Base-by-base conservation (phyloP, 176 grass and related monocot species). In the Chrysopogon serrulatus region DNA sequence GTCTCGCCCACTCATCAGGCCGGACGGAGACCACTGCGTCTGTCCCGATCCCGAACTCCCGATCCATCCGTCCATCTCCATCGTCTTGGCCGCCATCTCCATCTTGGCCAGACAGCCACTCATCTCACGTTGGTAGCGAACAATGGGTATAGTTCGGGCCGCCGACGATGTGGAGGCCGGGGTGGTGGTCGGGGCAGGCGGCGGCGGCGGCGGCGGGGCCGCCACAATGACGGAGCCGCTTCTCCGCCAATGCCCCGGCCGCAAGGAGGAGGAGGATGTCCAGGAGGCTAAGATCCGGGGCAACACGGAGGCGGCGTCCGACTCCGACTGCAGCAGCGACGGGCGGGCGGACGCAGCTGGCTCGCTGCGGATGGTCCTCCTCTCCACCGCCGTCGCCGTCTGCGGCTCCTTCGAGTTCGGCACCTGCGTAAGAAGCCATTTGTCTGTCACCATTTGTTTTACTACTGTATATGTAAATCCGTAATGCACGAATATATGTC, bases 321-420 rank as follows among this genome's bases (percentile, higher is more conserved):
- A 27, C 6, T 63, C 27, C 26, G 42, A 27, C 6, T 62, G 33
- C 5, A 41, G 60, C 9, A 34, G 68, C 68, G 42, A 47, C 23
- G 21, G 47, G 21, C 1, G 17, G 8, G 10, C 43, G 10, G 43
- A 5, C 0, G 73, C 17, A 21, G 32, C n/a, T n/a, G n/a, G 82
- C 27, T 89, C 90, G 1, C 71, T 90, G 49, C 73, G 66, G 77
- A 86, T 89, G 88, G 80, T 96, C 66, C 64, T 86, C 70, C 56
- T 90, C 19, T 82, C 88, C 81, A 91, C 91, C 43, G 91, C 80
- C 36, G 94, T 93, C n/a, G 90, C 88, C 51, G 77, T 96, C 44
- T 93, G 88, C 67, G 94, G 94, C 76, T 91, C 94, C 81, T 96
- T 96, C 65, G 91, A 85, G 79, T 96, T 91, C 83, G 94, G 94